Base-by-base conservation (phyloP, 83 land plant species). In the Diphasiastrum complanatum region DNA sequence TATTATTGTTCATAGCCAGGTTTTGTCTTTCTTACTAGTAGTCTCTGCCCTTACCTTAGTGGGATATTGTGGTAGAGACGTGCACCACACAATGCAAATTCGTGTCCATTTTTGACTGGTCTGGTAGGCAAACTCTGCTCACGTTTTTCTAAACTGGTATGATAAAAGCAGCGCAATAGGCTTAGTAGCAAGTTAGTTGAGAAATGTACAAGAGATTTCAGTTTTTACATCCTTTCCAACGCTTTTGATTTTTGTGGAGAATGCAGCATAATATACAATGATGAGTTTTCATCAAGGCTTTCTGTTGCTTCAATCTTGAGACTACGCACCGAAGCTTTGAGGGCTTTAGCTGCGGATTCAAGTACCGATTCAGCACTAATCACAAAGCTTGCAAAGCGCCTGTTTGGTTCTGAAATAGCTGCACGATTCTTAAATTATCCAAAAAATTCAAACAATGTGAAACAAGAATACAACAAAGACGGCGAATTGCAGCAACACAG, bases 251-350 rank as follows among this genome's bases (percentile, higher is more conserved):
- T 70, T 48, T 28, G n/a, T n/a, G n/a, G n/a, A n/a, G n/a, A n/a
- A n/a, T 79, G 77, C 96, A 92, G 98, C 64, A 78, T 92, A 68
- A 68, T 92, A 34, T 79, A 78, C 63, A 78, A 85, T 66, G 86
- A 85, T 71, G 98, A 92, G 60, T 92, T 85, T 51, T 83, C 98
- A 3, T 57, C 98, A 18, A 79, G 96, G 35, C 80, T 92, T 45
- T 92, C 98, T 30, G 77, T 81, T 48, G 75, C 75, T 26, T 81
- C 98, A 33, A 60, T 92, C 45, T 45, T 85, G 55, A 75, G 98
- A 45, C 79, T 92, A 36, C 91, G 91, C 36, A 73, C 80, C 20
- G 80, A 85, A 31, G 82, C 96, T 16, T 50, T 89, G 8, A 69
- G 37, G 31, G 91, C 96, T 28, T 70, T 92, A 27, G 79, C 87